A percentile compares a stretch with the other conserved stretches of the same genome.
Conservation (phyloP, 495 filamentous ascomycete species). For the Xylaria castorea region DNA sequence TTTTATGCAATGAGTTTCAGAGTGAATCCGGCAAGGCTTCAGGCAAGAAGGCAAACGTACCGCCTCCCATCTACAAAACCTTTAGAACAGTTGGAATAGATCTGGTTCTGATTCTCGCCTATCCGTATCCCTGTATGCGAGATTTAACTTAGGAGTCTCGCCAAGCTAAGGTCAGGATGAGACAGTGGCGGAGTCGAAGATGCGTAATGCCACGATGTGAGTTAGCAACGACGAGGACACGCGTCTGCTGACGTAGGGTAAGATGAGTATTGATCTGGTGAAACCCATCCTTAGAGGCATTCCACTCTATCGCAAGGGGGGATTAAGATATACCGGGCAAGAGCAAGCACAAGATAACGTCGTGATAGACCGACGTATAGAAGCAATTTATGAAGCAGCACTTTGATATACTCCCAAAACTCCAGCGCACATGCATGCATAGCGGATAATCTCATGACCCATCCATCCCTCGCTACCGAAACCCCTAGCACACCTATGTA, state of each 20-base stretch:
- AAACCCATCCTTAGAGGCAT: too few species aligned
- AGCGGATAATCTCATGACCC: constrained; percentile 8
- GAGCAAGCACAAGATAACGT: background rate
- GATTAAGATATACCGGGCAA: background rate
- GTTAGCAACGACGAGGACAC: background rate
- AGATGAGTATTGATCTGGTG: background rate
- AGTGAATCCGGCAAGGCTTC: background rate
- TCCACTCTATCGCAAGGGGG: background rate
- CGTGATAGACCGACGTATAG: background rate
- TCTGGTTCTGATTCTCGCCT: background rate
- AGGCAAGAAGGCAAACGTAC: background rate
- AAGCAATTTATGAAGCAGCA: background rate
- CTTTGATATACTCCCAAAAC: constrained; percentile 10
- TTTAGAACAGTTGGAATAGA: background rate
- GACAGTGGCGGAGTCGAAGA: background rate
- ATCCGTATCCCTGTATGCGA: background rate
- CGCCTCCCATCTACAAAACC: background rate
- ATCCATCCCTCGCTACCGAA: background rate
- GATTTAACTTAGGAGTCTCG: background rate
- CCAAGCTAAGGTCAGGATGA: background rate
- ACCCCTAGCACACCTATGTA: background rate
- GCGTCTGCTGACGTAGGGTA: background rate
- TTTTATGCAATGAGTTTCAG: background rate
- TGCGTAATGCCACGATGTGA: background rate
- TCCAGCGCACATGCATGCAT: constrained; percentile 14